phyloP scores from a whole-genome alignment of 2,329 filamentous ascomycete species.

The Pezicula neosporulosa region DNA sequence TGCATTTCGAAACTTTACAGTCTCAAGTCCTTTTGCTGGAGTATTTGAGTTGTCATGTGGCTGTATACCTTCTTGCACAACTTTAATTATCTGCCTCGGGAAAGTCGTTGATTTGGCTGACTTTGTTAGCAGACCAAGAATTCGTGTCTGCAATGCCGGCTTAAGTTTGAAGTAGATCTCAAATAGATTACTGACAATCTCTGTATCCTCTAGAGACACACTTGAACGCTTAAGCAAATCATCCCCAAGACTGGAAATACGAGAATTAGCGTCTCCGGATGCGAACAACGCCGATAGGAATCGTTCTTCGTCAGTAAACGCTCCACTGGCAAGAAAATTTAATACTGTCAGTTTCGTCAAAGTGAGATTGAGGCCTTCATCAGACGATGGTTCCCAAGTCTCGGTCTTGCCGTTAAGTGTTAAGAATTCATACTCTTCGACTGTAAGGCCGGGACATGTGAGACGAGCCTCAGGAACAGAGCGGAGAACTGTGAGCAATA shows the following conservation, averaged over 20 bases:
- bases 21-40: constrained; percentile 47
- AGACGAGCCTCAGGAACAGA: constrained; percentile 25
- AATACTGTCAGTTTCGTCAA: constrained; percentile 68
- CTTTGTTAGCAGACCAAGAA: constrained; percentile 72
- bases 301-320: constrained; percentile 79
- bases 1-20: constrained; percentile 74
- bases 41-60: constrained; percentile 33
- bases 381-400: constrained; percentile 59
- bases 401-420: constrained; percentile 63
- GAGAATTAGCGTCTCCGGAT: constrained; percentile 76
- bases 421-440: constrained; percentile 66
- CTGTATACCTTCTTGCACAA: constrained; percentile 65
- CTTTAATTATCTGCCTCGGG: constrained; percentile 61
- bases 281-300: constrained; percentile 83
- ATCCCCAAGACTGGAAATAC: constrained; percentile 80
- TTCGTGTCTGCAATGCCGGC: constrained; percentile 71
- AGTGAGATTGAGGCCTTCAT: constrained; percentile 61
- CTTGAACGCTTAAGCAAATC: constrained; percentile 81
- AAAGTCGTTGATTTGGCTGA: constrained; percentile 72
- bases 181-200: constrained; percentile 64
- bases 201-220: constrained; percentile 67
- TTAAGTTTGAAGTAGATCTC: constrained; percentile 69
- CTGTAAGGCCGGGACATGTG: constrained; percentile 53
- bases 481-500: constrained; percentile 59
- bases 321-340: constrained; percentile 75